Evolutionary conservation across 306 rosid species (phyloP).

Genomic region (Argentina anserina): DNA sequence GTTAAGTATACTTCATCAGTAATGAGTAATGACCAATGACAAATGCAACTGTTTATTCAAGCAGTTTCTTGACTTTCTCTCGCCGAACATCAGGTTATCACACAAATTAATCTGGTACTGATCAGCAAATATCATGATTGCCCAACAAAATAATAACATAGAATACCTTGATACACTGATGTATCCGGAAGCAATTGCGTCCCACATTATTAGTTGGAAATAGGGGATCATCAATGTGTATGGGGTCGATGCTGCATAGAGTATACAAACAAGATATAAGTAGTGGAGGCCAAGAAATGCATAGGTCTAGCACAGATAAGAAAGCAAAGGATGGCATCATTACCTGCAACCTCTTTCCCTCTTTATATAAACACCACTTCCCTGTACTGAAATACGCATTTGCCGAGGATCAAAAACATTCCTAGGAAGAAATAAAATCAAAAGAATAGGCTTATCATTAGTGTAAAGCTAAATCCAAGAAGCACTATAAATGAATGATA

Average conservation of each 20-base stretch:
- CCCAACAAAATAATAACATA: slow-evolving; percentile 1
- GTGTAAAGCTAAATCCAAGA: slow-evolving; percentile 17
- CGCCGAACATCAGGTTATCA: not conserved
- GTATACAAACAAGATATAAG: slow-evolving; percentile 21
- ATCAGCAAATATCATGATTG: not conserved
- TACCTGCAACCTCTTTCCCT: slow-evolving; percentile 98
- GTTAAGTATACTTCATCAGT: not conserved
- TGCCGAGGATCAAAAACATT: slow-evolving; percentile 95
- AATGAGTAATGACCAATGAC: not conserved
- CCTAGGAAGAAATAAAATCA: slow-evolving; percentile 40
- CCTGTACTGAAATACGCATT: slow-evolving; percentile 93
- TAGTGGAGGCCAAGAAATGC: slow-evolving; percentile 14
- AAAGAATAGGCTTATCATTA: not conserved
- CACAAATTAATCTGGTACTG: not conserved
- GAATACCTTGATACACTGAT: slow-evolving; percentile 93
- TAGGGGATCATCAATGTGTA: slow-evolving; percentile 95
- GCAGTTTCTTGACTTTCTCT: not conserved
- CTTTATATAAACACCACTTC: slow-evolving; percentile 90
- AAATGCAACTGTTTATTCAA: not conserved
- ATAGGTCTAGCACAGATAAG: not conserved
- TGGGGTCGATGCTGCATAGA: slow-evolving; percentile 83
- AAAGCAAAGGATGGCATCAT: slow-evolving; percentile 23
- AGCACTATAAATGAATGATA: slow-evolving; percentile 13
- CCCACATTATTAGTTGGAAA: slow-evolving; percentile 89
- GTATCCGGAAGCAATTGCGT: slow-evolving; percentile 94